Evolutionary conservation across 106 monocot genomes (phyloP), one percentile per base, ranked within the genome.

Genomic region (Cymbidium sinense): DNA sequence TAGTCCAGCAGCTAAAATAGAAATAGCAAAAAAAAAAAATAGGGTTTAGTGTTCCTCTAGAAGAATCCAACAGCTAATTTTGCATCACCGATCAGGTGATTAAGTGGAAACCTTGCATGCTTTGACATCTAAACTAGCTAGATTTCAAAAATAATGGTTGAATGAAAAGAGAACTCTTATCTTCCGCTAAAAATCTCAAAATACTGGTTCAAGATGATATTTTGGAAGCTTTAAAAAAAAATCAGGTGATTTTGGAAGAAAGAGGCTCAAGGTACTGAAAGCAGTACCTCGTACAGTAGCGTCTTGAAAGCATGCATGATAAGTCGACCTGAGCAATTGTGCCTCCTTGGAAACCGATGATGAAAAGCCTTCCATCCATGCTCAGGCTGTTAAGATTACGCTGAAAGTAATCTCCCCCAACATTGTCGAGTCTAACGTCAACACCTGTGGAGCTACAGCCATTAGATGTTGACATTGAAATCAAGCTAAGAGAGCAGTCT

Each of bases 311-410:
- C 50, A 94, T 39, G 51, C 47, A 28, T 44, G 86, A 36, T 36
- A 99, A 86, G 70, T 90, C 88, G 47, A 85, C 84, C 84, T 99
- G 83, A 18, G 89, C 51, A 25, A 75, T 62, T 21, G 84, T 33
- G 21, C 98, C 98, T 84, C 94, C 98, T 77, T 80, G 83, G 58
- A 99, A 90, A 44, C 92, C 98, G 71, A 99, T 88, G 34, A 90
- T 90, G 73, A 99, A 99, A 70, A 99, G 94, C 82, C 94, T 90
- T 31, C 98, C 98, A 84, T 86, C 94, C n/a, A 92, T n/a, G 75
- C 34, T 75, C 51, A 99, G 74, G 73, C 91, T 85, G 19, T 99
- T 90, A 36, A 99, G 85, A 81, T 99, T 99, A 37, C 78, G 83
- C 77, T 90, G 86, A n/a, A 99, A 81, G 79, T 99, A 94, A 21